Base-by-base conservation (phyloP, 2,329 filamentous ascomycete species). In the Dryadomyces sulphureus region DNA sequence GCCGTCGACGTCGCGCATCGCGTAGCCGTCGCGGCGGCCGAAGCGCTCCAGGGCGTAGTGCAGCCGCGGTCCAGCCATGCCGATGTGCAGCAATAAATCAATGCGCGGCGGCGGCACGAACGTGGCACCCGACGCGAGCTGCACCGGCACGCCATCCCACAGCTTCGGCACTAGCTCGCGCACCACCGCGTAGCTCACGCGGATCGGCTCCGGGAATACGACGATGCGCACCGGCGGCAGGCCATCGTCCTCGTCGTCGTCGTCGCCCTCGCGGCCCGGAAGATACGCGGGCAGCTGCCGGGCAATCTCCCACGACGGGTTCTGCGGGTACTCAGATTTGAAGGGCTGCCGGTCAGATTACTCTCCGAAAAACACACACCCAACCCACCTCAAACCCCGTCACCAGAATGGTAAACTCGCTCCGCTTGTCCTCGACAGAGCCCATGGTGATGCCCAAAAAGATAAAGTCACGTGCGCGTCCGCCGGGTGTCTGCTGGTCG, bases 251-350 rank as follows among this genome's bases (percentile, higher is more conserved):
- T 66, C 54, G 45, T 60, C 52, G 55, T 57, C 54, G 25, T 57
- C 55, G 43, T 55, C 51, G 47, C 56, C 56, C 70, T 72, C 60
- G 43, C 65, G 59, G 1, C 69, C 63, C 2, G 77, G 73, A 5
- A 89, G 72, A 53, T 74, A 72, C 2, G 72, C 61, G 4, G 85
- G 80, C n/a, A 93, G 74, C 19, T 66, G 68, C 22, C 68, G 70
- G 42, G 82, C 78, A 57, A 94, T 89, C 57, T 89, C 75, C 72
- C 77, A 89, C 3, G 86, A 87, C 8, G 87, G 85, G 58, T 94
- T 94, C 49, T 80, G 65, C 24, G 79, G 75, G 57, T 80, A 79
- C 39, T 80, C 65, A n/a, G 65, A 69, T 54, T 81, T 79, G 62
- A 93, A 94, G 1, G 87, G 81, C 84, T 90, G 50, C 11, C 17